phyloP scores from a whole-genome alignment of 257 asterid species.

The Oldenlandia corymbosa region DNA sequence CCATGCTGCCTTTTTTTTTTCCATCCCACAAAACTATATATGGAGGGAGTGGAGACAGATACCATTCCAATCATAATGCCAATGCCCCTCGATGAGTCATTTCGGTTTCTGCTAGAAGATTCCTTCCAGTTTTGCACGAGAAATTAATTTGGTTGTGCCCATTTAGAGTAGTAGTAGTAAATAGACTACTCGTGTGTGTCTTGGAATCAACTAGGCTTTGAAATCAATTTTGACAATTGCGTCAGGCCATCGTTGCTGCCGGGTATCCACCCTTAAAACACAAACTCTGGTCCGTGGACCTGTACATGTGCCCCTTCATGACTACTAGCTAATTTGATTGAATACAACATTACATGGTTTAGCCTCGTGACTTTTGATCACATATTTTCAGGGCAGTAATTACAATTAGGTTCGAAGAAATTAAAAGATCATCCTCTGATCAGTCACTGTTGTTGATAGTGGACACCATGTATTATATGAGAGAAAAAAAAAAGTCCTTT shows the following conservation, averaged over 20 bases:
- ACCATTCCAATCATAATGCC: conserved; percentile 24
- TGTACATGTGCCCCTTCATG: too few species aligned
- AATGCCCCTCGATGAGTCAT: conserved; percentile 7
- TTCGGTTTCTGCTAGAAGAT: conserved; percentile 12
- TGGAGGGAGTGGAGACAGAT: conserved; percentile 22
- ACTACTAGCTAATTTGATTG: too few species aligned
- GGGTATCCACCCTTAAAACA: neutral
- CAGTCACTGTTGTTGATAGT: too few species aligned
- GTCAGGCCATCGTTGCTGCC: neutral
- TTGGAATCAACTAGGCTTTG: conserved; percentile 10
- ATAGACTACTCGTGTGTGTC: neutral
- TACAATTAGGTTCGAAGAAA: too few species aligned
- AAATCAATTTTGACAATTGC: conserved; percentile 12
- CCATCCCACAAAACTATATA: too few species aligned
- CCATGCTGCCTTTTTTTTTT: neutral
- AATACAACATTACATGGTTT: conserved; percentile 9
- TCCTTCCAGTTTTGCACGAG: conserved; percentile 5
- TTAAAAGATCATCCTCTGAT: too few species aligned
- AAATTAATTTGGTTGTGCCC: too few species aligned
- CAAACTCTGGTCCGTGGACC: neutral
- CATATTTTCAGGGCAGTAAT: too few species aligned
- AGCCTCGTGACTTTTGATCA: neutral
- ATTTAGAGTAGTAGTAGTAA: neutral
- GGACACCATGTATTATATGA: too few species aligned
- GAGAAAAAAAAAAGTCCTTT: too few species aligned